Evolutionary conservation across 495 filamentous ascomycete genomes (phyloP).

Genomic region (Hypomontagnella submonticulosa): DNA sequence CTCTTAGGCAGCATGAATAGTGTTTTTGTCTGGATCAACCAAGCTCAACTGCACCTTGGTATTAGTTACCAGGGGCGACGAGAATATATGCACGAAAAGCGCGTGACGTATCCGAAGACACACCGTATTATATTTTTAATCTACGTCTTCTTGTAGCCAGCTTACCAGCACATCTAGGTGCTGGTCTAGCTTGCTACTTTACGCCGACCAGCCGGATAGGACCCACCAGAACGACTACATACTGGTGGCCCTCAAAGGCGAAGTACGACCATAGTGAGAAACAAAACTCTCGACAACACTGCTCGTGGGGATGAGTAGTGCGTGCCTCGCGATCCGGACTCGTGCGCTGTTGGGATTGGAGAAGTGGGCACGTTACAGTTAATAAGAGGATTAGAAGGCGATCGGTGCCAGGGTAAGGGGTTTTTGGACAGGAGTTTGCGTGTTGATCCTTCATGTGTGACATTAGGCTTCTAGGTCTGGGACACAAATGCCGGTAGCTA

Average conservation of each 20-base stretch:
- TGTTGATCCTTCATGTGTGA: constrained; percentile 2
- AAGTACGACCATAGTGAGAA: constrained; percentile 9
- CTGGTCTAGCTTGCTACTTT: constrained; percentile 20
- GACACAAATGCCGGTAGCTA: constrained; percentile 9
- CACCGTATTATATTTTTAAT: constrained; percentile 35
- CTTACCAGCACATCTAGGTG: not conserved
- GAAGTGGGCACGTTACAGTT: not conserved
- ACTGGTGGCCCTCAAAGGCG: not conserved
- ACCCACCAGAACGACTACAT: not conserved
- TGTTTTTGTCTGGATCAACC: constrained; percentile 40
- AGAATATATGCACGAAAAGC: constrained; percentile 12
- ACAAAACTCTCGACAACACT: not conserved
- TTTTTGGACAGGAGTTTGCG: constrained; percentile 24
- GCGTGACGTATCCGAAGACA: constrained; percentile 34
- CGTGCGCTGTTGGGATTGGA: constrained; percentile 1
- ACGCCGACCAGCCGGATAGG: constrained; percentile 4
- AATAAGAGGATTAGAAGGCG: constrained; percentile 13
- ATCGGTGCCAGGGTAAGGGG: constrained; percentile 14
- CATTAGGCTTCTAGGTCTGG: constrained; percentile 26
- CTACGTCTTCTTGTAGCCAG: constrained; percentile 22
- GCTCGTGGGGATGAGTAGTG: constrained; percentile 25
- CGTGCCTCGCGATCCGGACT: constrained; percentile 14
- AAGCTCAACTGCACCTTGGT: constrained; percentile 21
- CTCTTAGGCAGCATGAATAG: constrained; percentile 47
- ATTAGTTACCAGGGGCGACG: constrained; percentile 15